Evolutionary conservation across 2,329 filamentous ascomycete species (phyloP), one percentile per base, ranked within the genome.

Genomic region (Hirsutella minnesotensis): DNA sequence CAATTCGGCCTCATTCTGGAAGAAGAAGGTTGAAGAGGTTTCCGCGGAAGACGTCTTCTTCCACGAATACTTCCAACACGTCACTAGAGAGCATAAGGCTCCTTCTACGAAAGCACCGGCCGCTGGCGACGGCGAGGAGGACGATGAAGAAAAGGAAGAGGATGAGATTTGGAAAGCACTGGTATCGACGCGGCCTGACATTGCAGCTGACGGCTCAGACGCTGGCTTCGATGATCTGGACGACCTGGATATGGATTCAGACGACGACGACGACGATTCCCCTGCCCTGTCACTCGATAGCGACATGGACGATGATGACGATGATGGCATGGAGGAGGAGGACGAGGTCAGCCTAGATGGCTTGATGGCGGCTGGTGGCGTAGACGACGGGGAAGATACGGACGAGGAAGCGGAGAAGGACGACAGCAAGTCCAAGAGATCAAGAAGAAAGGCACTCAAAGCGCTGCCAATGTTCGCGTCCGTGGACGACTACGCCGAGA

Each of bases 11-110:
- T 70, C 78, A 3, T 98, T 98, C 71, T 95, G 88, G 86, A 82
- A 81, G 55, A 87, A 86, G 75, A 89, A 87, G 66, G 72, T 76
- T n/a, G 81, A 87, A 49, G 81, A 96, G 42, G 83, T 98, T 37
- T 81, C 84, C 3, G 86, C 81, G 1, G 89, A 98, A 51, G 92
- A 98, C 58, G 85, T 88, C 33, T 98, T 98, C 77, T 98, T 98
- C 77, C 92, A 98, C 63, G 81, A 87, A 51, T 98, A 98, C 75
- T 98, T 98, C 65, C 81, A 78, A 46, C 77, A 81, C 47, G 65
- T 85, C 43, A 79, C 79, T 48, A 87, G 80, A 62, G 66, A 72
- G 40, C 59, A 60, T 44, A 75, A 82, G 57, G 65, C 57, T 41
- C 34, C 69, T 53, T 72, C 72, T 53, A 75, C 75, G 64, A 73